Base-by-base conservation (phyloP, 1,284 basidiomycete genomes). In the Marasmius fiardii region DNA sequence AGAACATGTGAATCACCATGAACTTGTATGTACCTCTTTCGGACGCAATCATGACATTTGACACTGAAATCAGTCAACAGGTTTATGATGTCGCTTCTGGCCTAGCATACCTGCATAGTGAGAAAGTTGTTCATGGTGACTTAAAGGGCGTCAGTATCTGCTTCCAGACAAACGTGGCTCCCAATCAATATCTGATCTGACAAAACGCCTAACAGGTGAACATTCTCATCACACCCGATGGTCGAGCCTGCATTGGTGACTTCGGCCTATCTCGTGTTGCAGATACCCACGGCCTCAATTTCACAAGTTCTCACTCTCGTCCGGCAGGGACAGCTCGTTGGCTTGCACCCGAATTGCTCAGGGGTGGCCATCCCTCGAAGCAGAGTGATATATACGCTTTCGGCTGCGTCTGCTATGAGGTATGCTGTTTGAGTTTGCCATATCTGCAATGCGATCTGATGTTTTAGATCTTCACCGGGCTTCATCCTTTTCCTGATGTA, bases 381-480 rank as follows among this genome's bases (percentile, higher is more conserved):
- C 4, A 37, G 20, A 33, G 28, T 21, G 50, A 51, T 21, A 37
- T 35, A 14, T 51, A 39, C 18, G 31, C 50, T 6, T 51, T 41
- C 45, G 64, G 62, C 3, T 66, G 64, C 52, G 63, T 66, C n/a
- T 65, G 60, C 21, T 59, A 67, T 31, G 67, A 67, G 60, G 67
- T 66, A 21, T 12, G 54, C 31, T 21, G 12, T 5, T 5, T 5
- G 12, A 11, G 7, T 34, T 24, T 12, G 28, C n/a, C 21, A 10
- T 20, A 21, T 14, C 41, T 16, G 2, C 28, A 18, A 11, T n/a
- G 16, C 14, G n/a, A 21, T 14, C 21, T 7, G 18, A 21, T 3
- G 5, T 28, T 45, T 11, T 28, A 61, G 60, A 58, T 59, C 10
- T 63, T 56, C 47, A 60, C 62, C 0, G 60, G 60, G 3, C 49